These are phyloP conservation scores for Sphagnum magellanicum DNA, from an alignment of 228 moss, liverwort and hornwort species.

Conservation along the genomic window DNA sequence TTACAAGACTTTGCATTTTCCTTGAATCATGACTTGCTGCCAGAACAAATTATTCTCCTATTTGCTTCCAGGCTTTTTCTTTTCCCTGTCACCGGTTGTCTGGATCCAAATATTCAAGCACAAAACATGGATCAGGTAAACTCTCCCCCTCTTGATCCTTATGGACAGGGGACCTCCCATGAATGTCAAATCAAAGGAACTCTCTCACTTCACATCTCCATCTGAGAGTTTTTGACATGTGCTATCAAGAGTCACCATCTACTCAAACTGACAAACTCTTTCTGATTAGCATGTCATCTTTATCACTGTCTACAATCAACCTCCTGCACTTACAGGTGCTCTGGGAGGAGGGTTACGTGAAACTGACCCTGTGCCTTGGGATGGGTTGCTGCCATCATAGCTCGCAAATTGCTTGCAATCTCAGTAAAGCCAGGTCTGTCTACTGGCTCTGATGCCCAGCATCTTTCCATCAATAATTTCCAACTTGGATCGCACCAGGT, in stretches of 20 bases:
- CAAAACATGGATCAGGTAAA: too few species aligned
- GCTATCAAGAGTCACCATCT: background rate
- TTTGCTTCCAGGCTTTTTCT: background rate
- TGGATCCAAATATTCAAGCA: too few species aligned
- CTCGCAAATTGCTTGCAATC: constrained; percentile 76
- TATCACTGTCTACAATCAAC: background rate
- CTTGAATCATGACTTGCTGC: background rate
- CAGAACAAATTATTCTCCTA: background rate
- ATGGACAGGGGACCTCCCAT: too few species aligned
- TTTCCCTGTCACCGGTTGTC: background rate
- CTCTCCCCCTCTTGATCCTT: too few species aligned
- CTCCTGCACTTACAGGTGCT: background rate
- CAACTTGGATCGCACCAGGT: constrained; percentile 95
- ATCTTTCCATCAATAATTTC: constrained; percentile 90
- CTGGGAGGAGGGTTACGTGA: constrained; percentile 15
- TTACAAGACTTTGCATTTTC: background rate
- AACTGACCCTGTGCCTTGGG: constrained; percentile 65
- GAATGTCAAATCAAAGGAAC: background rate
- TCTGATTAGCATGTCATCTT: background rate
- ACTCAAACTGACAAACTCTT: background rate
- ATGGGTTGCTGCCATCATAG: constrained; percentile 75
- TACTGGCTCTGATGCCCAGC: constrained; percentile 81
- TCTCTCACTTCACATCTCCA: background rate
- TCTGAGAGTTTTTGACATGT: background rate
- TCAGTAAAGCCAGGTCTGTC: constrained; percentile 80